Evolutionary conservation across 2,329 filamentous ascomycete genomes (phyloP).

Genomic region (Acrocalymma vagum): DNA sequence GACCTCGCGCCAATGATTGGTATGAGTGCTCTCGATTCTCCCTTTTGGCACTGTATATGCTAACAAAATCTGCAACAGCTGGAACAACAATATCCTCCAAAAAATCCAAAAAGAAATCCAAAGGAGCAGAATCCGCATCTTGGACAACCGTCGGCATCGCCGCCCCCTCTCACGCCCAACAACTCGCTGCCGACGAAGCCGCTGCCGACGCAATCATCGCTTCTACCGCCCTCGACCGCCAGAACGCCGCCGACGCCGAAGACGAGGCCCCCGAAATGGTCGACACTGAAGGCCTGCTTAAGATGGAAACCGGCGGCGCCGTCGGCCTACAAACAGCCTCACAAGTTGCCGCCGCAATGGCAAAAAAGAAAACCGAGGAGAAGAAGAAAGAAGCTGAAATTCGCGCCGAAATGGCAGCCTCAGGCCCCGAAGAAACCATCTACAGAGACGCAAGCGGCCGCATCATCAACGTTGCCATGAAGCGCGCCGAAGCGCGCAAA

Average conservation of each 20-base stretch:
- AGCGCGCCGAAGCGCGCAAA: conserved; percentile 83
- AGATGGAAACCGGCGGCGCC: conserved; percentile 87
- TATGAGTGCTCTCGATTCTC: conserved; percentile 33
- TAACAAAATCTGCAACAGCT: conserved; percentile 42
- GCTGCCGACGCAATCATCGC: conserved; percentile 83
- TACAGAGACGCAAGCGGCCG: conserved; percentile 94
- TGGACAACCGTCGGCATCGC: conserved; percentile 77
- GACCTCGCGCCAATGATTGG: conserved; percentile 59
- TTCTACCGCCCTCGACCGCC: conserved; percentile 71
- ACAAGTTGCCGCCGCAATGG: conserved; percentile 67
- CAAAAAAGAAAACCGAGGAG: conserved; percentile 73
- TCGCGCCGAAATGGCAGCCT: conserved; percentile 46
- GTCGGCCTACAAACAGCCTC: conserved; percentile 87
- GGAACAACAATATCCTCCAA: conserved; percentile 33
- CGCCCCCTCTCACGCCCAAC: conserved; percentile 59
- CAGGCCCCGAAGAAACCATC: conserved; percentile 73
- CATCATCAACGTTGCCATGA: conserved; percentile 93
- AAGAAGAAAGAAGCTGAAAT: conserved; percentile 54
- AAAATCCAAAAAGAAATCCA: conserved; percentile 70
- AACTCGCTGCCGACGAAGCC: conserved; percentile 74
- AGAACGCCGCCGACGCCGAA: conserved; percentile 57
- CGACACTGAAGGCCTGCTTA: conserved; percentile 50
- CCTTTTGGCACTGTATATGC: background rate
- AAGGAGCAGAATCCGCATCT: conserved; percentile 21
- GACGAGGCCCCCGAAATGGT: conserved; percentile 50